A percentile compares a stretch with the other conserved stretches of the same genome.
These are phyloP conservation scores for Allium fistulosum DNA, from an alignment of 106 monocot species.

Conservation along the genomic window DNA sequence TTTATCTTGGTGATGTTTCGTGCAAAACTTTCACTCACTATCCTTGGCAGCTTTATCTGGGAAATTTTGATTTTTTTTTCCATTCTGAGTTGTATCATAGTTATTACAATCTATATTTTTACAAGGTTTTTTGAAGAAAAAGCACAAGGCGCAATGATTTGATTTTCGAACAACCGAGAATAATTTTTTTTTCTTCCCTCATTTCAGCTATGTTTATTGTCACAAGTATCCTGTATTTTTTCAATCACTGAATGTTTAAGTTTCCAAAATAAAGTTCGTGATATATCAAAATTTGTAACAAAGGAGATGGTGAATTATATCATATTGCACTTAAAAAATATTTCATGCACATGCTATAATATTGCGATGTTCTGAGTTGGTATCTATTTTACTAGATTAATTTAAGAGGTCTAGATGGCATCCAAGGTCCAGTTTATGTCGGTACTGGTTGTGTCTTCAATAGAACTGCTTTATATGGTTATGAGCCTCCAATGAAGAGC, in stretches of 20 bases:
- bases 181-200: too few species aligned
- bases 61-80: neutral
- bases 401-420: constrained; percentile 85
- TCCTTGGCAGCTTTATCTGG: neutral
- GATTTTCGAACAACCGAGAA: too few species aligned
- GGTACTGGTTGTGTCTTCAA: constrained; percentile 84
- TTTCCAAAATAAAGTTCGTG: neutral
- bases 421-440: constrained; percentile 93
- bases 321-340: neutral
- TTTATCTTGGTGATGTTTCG: neutral
- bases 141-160: too few species aligned
- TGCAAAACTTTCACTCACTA: neutral
- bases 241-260: neutral
- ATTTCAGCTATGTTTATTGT: too few species aligned
- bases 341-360: neutral
- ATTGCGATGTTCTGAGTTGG: neutral
- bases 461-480: constrained; percentile 24
- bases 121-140: too few species aligned
- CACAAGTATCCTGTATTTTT: neutral
- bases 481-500: constrained; percentile 24
- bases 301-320: neutral
- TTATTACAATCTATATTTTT: neutral
- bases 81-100: neutral
- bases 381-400: constrained; percentile 50
- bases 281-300: neutral